Evolutionary conservation across 805 yeast species (phyloP).

Genomic region (Debaryomyces prosopidis): DNA sequence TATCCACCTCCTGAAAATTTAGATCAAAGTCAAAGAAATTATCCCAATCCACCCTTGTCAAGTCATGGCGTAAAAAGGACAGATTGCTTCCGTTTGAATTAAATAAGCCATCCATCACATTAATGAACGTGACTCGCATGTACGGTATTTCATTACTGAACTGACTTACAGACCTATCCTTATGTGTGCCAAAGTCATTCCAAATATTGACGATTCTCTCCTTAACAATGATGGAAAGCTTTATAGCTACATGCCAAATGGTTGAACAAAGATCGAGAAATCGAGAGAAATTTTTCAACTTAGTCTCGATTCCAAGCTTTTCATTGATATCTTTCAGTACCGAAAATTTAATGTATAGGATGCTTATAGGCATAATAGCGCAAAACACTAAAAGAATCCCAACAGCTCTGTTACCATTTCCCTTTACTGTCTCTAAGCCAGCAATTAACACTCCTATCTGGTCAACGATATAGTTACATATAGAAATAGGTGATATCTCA

Average conservation of each 20-base stretch:
- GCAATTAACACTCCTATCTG: conserved; percentile 9
- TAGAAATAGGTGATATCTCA: conserved; percentile 4
- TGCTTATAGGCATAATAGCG: conserved; percentile 9
- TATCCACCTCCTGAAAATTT: background rate
- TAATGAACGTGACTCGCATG: background rate
- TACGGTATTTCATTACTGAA: background rate
- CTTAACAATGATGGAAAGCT: conserved; percentile 6
- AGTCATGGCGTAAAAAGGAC: conserved; percentile 1
- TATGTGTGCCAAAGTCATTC: background rate
- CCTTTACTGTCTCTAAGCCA: background rate
- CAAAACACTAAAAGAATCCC: conserved; percentile 9
- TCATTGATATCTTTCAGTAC: background rate
- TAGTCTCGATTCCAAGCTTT: conserved; percentile 1
- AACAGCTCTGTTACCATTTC: conserved; percentile 2
- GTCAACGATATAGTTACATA: conserved; percentile 11
- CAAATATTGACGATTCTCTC: conserved; percentile 6
- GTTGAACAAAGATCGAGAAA: conserved; percentile 8
- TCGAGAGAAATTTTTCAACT: conserved; percentile 3
- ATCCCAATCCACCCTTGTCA: conserved; percentile 3
- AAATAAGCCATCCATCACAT: background rate
- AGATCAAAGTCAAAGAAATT: background rate
- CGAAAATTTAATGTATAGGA: conserved; percentile 7
- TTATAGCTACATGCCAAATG: conserved; percentile 9
- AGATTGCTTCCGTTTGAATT: background rate
- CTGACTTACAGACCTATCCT: background rate